Base-by-base conservation (phyloP, 2,329 filamentous ascomycete genomes). In the Penicillium sp. region DNA sequence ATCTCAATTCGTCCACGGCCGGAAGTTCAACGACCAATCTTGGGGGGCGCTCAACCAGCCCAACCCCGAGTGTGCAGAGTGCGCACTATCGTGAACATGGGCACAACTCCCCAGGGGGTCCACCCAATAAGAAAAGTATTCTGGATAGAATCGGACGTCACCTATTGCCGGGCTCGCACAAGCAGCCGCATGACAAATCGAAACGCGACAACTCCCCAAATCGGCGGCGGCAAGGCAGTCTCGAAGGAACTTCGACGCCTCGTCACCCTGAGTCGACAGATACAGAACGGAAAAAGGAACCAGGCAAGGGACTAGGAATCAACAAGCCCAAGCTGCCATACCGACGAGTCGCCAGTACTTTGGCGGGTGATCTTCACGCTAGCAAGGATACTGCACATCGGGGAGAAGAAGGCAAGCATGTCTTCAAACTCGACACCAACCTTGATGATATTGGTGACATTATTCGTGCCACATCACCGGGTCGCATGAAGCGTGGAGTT, bases 391-490 rank as follows among this genome's bases (percentile, higher is more conserved):
- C 38, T 2, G 51, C 49, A 26, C 47, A 55, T 3, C 61, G 75
- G 0, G 79, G 74, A 6, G 77, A 82, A 42, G 67, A 73, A 28
- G 74, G 75, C 28, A 48, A 48, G 4, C 51, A 54, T 37, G 75
- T 87, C 30, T 94, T 83, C 65, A 77, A 77, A 54, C 76, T 96
- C 16, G 90, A 96, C 61, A 93, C 86, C 2, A 84, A 96, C 59
- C 75, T 96, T 32, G 79, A 80, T 39, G 79, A 95, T 52, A 92
- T 98, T 86, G 84, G 89, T 54, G 92, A 87, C 14, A 95, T 96
- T 47, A 69, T 96, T 42, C 74, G 47, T 11, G 79, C 82, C 0
- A 70, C 88, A 56, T 84, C 85, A 1, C 84, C 85, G 1, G 80
- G 86, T 50, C 81, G 79, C 44, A 72, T 42, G 18, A 56, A 48